Evolutionary conservation across 805 yeast genomes (phyloP).

Genomic region (Kuraishia hungarica): DNA sequence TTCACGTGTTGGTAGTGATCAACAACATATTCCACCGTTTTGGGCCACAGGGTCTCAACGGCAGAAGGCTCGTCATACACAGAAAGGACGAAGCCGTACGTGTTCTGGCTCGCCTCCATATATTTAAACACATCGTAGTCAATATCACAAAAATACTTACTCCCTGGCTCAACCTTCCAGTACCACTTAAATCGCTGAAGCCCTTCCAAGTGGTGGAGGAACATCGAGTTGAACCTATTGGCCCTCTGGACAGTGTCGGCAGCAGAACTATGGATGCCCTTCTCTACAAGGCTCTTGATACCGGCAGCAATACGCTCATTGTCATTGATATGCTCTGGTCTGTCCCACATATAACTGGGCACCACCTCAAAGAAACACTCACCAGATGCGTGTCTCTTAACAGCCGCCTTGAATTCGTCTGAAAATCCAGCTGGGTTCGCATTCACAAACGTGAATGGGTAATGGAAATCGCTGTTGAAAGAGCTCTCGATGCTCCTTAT

Average conservation of each 20-base stretch:
- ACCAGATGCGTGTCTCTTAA: slow-evolving; percentile 38
- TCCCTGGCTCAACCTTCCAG: slow-evolving; percentile 78
- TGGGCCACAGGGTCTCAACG: slow-evolving; percentile 61
- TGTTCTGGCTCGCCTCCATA: slow-evolving; percentile 58
- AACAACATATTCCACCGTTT: slow-evolving; percentile 53
- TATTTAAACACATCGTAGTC: slow-evolving; percentile 74
- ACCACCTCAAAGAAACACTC: slow-evolving; percentile 43
- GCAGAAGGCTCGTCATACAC: slow-evolving; percentile 66
- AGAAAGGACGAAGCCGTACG: slow-evolving; percentile 68
- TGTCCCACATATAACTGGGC: slow-evolving; percentile 40
- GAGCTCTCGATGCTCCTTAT: slow-evolving; percentile 54
- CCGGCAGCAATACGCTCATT: slow-evolving; percentile 25
- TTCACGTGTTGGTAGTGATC: slow-evolving; percentile 52
- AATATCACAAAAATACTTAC: slow-evolving; percentile 58
- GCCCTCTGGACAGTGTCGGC: slow-evolving; percentile 66
- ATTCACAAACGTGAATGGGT: slow-evolving; percentile 91
- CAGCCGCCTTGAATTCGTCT: slow-evolving; percentile 57
- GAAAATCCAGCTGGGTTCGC: slow-evolving; percentile 76
- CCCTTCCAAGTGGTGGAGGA: slow-evolving; percentile 54
- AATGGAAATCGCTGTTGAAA: slow-evolving; percentile 71
- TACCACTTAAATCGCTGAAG: slow-evolving; percentile 57
- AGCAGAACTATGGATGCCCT: slow-evolving; percentile 52
- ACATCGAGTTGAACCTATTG: slow-evolving; percentile 75
- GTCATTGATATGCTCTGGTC: slow-evolving; percentile 38
- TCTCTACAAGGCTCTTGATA: slow-evolving; percentile 26